These are phyloP conservation scores for Apodospora peruviana DNA, from an alignment of 495 filamentous ascomycete species.

Conservation along the genomic window DNA sequence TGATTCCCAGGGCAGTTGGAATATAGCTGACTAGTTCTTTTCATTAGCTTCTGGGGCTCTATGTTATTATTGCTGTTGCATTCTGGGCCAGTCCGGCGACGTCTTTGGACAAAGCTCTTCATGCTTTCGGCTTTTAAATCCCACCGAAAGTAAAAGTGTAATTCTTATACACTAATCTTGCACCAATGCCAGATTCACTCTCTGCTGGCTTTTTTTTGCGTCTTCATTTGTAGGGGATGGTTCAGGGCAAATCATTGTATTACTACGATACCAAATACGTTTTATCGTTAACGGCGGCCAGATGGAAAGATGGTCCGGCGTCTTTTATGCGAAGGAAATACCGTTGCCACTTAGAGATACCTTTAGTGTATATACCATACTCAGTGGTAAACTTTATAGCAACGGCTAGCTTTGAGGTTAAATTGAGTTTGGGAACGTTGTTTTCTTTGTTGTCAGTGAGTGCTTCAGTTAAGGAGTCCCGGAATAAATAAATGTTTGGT, in stretches of 20 bases:
- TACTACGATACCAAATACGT: not conserved
- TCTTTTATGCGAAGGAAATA: not conserved
- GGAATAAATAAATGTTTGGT: too few species aligned
- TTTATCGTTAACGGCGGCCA: not conserved
- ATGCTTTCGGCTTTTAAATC: too few species aligned
- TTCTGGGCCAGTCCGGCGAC: constrained; percentile 86
- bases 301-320: too few species aligned
- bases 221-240: not conserved
- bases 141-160: not conserved
- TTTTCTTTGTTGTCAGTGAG: too few species aligned
- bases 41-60: constrained; percentile 48
- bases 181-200: not conserved
- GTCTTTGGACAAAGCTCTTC: constrained; percentile 24
- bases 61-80: constrained; percentile 79
- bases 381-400: too few species aligned
- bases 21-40: not conserved
- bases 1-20: not conserved
- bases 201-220: not conserved
- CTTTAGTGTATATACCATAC: too few species aligned
- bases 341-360: too few species aligned
- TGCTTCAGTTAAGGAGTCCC: too few species aligned
- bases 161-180: not conserved
- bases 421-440: too few species aligned
- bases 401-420: too few species aligned
- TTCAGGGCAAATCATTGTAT: not conserved